Base-by-base conservation (phyloP, 140 eudicot genomes). In the Ambrosia hybrid region DNA sequence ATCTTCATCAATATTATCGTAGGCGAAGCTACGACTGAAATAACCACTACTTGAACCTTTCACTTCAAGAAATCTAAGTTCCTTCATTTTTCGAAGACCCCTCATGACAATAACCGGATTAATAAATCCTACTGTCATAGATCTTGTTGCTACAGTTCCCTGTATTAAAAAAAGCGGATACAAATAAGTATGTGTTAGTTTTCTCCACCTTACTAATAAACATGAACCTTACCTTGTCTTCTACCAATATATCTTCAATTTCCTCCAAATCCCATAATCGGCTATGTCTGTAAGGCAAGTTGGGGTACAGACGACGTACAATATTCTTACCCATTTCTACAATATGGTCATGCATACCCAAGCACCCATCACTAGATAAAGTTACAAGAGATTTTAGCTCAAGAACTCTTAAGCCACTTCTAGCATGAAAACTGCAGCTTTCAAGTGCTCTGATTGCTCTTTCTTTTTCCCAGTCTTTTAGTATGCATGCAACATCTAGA, bases 231-330 rank as follows among this genome's bases (percentile, higher is more conserved):
- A 79, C 83, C 63, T 7, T 1, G 7, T 66, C 59, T 16, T 36
- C 21, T 8, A 39, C 60, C 37, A 73, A 41, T 11, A 73, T 65
- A 48, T 26, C 7, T 10, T 30, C 6, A 38, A 59, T 39, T 13
- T 79, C 76, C 26, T 37, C n/a, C n/a, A n/a, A n/a, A n/a, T n/a
- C n/a, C 84, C 84, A 80, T 12, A 80, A 56, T 34, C 78, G 65
- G 6, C 74, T 75, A 49, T 53, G 76, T 64, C 6, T 69, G 9
- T 55, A 13, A 61, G 65, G 73, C 6, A 52, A 49, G 4, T 53
- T 7, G 0, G 67, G 72, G 46, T 65, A 21, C 1, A 0, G 9
- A 5, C 53, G 70, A 3, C 78, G 58, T 5, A 70, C 80, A 69
- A 75, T 70, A 38, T 75, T 2, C 43, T 46, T 38, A 13, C 84